These are phyloP conservation scores for Hevea brasiliensis DNA, from an alignment of 345 rosid genomes.

Conservation along the genomic window DNA sequence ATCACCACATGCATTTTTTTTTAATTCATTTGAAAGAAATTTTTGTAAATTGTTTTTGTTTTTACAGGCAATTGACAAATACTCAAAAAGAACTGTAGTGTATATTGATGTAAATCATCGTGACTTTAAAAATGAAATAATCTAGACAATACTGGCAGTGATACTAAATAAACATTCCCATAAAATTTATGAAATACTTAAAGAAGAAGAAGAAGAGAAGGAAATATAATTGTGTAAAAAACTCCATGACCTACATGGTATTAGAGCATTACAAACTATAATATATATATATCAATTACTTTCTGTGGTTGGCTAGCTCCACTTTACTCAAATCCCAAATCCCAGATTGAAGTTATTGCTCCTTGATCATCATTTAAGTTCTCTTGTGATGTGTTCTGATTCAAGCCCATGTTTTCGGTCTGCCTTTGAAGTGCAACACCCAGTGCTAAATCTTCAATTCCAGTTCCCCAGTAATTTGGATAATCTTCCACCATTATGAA, in stretches of 20 bases:
- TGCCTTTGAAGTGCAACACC: slow-evolving; percentile 18
- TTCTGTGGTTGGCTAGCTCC: background rate
- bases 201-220: background rate
- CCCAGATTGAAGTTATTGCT: slow-evolving; percentile 38
- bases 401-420: slow-evolving; percentile 9
- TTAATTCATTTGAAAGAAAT: background rate
- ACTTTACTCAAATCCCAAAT: slow-evolving; percentile 27
- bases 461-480: slow-evolving; percentile 22
- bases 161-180: background rate
- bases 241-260: background rate
- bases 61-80: background rate
- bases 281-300: background rate
- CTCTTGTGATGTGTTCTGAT: background rate
- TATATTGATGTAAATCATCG: background rate
- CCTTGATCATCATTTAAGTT: slow-evolving; percentile 6
- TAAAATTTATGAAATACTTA: background rate
- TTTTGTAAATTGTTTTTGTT: background rate
- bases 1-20: background rate
- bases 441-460: slow-evolving; percentile 24
- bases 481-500: slow-evolving; percentile 7
- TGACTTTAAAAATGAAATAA: too few species aligned
- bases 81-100: background rate
- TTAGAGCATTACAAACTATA: background rate
- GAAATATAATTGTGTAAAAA: too few species aligned
- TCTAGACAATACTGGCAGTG: background rate